Base-by-base conservation (phyloP, 108 stramenopile species). In the Skeletonema costatum region DNA sequence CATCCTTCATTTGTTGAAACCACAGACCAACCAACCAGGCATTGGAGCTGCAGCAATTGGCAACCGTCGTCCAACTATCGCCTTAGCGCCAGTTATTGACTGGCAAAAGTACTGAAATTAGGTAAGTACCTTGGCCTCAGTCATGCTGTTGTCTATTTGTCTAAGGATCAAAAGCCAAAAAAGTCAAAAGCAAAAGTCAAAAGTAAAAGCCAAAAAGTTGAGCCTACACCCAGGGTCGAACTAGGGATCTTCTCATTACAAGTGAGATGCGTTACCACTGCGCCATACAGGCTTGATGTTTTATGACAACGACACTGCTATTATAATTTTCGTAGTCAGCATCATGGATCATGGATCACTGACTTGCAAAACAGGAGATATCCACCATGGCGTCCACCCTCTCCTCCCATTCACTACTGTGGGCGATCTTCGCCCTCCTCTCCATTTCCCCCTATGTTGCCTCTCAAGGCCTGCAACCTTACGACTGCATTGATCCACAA, bases 251-350 rank as follows among this genome's bases (percentile, higher is more conserved):
- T 87, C 81, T 85, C 84, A 87, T 87, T 87, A 87, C 87, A 87
- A 87, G 87, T 87, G 84, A 85, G 81, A 87, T 87, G 87, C 87
- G 75, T 85, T 87, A 75, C 84, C 87, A 84, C 87, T 87, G 80
- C 75, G 87, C 87, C 84, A 87, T 70, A 73, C 83, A 60, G 81
- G 87, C 87, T 51, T 17, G 60, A 17, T 50, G 48, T 12, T 0
- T 25, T 0, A 25, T 25, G 25, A 25, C 25, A 25, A 25, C 25
- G 25, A 25, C 25, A 25, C 0, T 0, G 25, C 0, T 25, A 25
- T 25, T 25, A 25, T 25, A 25, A 25, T 25, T 25, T 25, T 0
- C 0, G 25, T 25, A 25, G 0, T 25, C n/a, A 25, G 25, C 25
- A n/a, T n/a, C n/a, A n/a, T n/a, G n/a, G n/a, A n/a, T n/a, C n/a